Conservation (phyloP, 1,139 yeast genomes). For the Yamadazyma trypodendri region DNA sequence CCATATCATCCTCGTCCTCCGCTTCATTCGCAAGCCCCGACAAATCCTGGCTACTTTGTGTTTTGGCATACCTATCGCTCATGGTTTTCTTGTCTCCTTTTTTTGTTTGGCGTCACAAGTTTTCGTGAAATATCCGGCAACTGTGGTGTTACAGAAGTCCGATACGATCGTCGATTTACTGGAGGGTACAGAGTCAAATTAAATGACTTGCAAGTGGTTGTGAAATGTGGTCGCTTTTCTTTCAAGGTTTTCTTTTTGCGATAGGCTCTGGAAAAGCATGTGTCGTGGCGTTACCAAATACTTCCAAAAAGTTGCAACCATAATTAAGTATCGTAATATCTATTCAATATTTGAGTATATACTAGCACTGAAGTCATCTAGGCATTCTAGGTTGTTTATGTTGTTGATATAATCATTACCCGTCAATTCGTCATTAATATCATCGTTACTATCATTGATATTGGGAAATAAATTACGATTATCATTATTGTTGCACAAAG, state of each 20-base stretch:
- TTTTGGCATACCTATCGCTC: neutral
- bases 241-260: conserved; percentile 1
- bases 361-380: conserved; percentile 87
- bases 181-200: neutral
- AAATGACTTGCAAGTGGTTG: neutral
- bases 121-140: too few relatives aligned
- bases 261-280: neutral
- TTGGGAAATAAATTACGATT: conserved; percentile 16
- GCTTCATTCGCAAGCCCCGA: neutral
- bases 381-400: conserved; percentile 57
- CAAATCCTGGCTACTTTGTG: neutral
- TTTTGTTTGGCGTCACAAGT: neutral
- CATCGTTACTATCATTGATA: conserved; percentile 19
- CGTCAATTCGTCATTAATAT: conserved; percentile 31
- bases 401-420: conserved; percentile 44
- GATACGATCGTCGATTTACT: too few relatives aligned
- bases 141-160: too few relatives aligned
- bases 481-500: conserved; percentile 44
- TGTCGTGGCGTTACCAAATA: conserved; percentile 1
- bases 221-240: conserved; percentile 1
- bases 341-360: conserved; percentile 82
- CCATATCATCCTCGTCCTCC: neutral
- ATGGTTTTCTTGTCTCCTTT: neutral
- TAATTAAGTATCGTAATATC: neutral
- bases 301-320: conserved; percentile 2